Evolutionary conservation across 2,329 filamentous ascomycete species (phyloP).

Genomic region (Penicillium digitatum): DNA sequence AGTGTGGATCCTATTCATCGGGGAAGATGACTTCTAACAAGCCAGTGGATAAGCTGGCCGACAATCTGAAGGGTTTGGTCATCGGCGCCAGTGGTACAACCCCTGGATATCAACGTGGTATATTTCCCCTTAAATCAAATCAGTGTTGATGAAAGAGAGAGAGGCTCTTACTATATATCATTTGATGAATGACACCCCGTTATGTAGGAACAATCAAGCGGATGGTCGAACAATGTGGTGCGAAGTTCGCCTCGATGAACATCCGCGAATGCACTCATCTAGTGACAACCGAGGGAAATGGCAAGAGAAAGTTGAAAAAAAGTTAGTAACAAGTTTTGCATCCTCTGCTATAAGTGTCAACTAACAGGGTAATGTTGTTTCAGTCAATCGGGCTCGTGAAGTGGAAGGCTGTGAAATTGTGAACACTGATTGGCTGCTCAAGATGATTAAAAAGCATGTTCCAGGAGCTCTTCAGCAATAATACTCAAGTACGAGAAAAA

Average conservation of each 20-base stretch:
- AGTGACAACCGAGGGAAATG: conserved; percentile 25
- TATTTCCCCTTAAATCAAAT: not conserved
- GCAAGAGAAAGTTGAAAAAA: conserved; percentile 23
- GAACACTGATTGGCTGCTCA: conserved; percentile 54
- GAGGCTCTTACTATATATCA: not conserved
- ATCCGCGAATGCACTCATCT: conserved; percentile 32
- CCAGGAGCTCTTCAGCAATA: not conserved
- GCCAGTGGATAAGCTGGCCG: not conserved
- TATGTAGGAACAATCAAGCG: conserved; percentile 24
- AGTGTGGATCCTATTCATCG: not conserved
- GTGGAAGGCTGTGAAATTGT: conserved; percentile 52
- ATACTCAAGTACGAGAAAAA: not conserved
- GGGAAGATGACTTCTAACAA: not conserved
- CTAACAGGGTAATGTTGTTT: not conserved
- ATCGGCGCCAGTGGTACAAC: conserved; percentile 59
- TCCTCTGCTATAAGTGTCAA: not conserved
- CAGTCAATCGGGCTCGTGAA: conserved; percentile 43
- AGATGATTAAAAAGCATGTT: not conserved
- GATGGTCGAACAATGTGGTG: conserved; percentile 30
- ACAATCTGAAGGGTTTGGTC: conserved; percentile 15
- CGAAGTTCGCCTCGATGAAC: conserved; percentile 24
- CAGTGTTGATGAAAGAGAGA: not conserved
- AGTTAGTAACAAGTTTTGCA: conserved; percentile 11
- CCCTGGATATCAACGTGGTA: conserved; percentile 46
- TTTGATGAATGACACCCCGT: not conserved